These are phyloP conservation scores for Hemisphaericaspora xylanilytica DNA, from an alignment of 1,139 yeast genomes.

Conservation along the genomic window DNA sequence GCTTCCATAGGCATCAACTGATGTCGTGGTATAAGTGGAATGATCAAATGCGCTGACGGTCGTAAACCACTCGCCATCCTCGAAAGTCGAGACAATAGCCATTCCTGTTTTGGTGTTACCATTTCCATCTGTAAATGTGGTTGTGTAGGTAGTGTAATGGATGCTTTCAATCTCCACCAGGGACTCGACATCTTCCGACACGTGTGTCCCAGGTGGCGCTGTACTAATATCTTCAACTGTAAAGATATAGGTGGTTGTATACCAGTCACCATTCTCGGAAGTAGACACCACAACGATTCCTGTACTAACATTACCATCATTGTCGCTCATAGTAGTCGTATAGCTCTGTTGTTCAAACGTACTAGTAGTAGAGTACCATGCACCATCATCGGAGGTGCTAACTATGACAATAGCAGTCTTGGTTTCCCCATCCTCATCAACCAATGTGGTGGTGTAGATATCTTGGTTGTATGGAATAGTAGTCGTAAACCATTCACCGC, in stretches of 20 bases:
- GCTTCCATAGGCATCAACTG: background rate
- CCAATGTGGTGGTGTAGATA: background rate
- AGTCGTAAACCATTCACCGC: conserved; percentile 4
- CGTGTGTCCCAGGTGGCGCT: too few species aligned
- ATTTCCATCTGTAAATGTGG: background rate
- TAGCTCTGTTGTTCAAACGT: background rate
- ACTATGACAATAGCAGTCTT: background rate
- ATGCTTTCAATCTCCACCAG: too few species aligned
- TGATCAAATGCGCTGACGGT: background rate
- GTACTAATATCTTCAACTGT: background rate
- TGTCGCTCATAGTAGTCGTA: conserved; percentile 1
- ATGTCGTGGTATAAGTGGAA: background rate
- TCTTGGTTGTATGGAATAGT: background rate
- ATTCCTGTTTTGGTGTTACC: background rate
- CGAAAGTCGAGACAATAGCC: background rate
- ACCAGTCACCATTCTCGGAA: conserved; percentile 3
- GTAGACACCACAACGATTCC: conserved; percentile 1
- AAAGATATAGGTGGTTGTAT: conserved; percentile 2
- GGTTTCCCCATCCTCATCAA: background rate
- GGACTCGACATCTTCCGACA: too few species aligned
- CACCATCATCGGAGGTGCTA: background rate
- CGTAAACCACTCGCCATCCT: conserved; percentile 4
- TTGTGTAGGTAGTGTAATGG: background rate
- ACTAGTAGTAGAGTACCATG: conserved; percentile 4
- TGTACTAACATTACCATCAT: background rate